Base-by-base conservation (phyloP, 345 rosid species). In the Citrus medica region DNA sequence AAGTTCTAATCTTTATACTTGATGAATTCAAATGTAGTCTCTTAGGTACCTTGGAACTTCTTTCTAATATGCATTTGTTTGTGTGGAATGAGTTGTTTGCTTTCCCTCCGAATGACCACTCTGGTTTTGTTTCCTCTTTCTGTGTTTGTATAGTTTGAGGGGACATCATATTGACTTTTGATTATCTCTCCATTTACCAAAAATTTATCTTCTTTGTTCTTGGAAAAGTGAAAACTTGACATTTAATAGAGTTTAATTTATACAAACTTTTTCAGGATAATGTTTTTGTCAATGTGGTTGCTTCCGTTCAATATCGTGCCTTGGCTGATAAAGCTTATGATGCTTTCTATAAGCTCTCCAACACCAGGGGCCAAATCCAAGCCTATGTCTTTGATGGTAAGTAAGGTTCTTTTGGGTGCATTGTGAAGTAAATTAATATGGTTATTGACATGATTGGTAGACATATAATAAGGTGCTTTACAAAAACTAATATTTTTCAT, bases 371-470 rank as follows among this genome's bases (percentile, higher is more conserved):
- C 58, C 89, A 86, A 71, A 84, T 86, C 73, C 87, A 86, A 65
- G 87, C 89, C 76, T 86, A 86, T 75, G 88, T 83, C 24, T 86
- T 86, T 68, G 83, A 86, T 33, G 88, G 88, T 86, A 83, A 13
- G 76, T 30, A 24, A 5, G 32, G 35, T 30, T 32, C n/a, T 13
- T 7, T 63, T 51, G n/a, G 53, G 38, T 33, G 40, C 56, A 24
- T 51, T 38, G 71, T 19, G 30, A 21, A 55, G 59, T 53, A 38
- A 5, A 22, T 37, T 40, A 30, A 0, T 32, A 21, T 38, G 28
- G 22, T 30, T 32, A 22, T 27, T 53, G 22, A 53, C 61, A 28
- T 51, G 24, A 65, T 74, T 58, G 17, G 21, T 2, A 25, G 38
- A 59, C 28, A 19, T 4, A 22, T 27, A n/a, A 22, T 27, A 35